These are phyloP conservation scores for Dysphania ambrosioides DNA, from an alignment of 148 eudicot genomes.

Conservation along the genomic window DNA sequence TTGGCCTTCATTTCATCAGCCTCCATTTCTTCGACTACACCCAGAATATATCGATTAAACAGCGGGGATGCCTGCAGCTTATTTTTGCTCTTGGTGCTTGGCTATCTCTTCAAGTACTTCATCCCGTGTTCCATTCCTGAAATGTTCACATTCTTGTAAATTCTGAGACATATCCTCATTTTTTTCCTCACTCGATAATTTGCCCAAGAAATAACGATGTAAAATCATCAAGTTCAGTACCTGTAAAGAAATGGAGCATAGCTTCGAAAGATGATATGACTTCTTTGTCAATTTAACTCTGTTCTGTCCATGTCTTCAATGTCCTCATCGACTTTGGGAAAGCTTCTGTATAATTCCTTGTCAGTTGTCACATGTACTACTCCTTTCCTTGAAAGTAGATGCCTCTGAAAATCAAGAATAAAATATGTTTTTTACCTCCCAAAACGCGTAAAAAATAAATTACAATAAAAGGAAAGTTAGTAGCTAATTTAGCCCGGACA, in stretches of 20 bases:
- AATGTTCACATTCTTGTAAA: conserved; percentile 13
- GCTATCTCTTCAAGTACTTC: conserved; percentile 49
- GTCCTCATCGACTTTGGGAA: conserved; percentile 56
- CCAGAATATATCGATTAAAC: conserved; percentile 37
- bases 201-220: conserved; percentile 3
- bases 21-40: conserved; percentile 40
- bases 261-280: conserved; percentile 58
- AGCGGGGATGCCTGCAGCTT: conserved; percentile 40
- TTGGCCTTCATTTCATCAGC: conserved; percentile 23
- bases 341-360: conserved; percentile 66
- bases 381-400: conserved; percentile 56
- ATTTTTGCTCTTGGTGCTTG: conserved; percentile 40
- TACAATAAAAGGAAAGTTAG: too few relatives aligned
- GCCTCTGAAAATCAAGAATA: conserved; percentile 42
- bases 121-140: conserved; percentile 67
- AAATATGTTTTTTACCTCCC: too few relatives aligned
- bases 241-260: conserved; percentile 73
- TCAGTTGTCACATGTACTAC: conserved; percentile 60
- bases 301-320: conserved; percentile 50
- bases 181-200: too few relatives aligned
- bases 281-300: conserved; percentile 38
- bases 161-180: neutral
- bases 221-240: conserved; percentile 23
- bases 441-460: too few relatives aligned
- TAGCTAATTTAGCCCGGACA: too few relatives aligned